These are phyloP conservation scores for Eucalyptus tenuipes DNA, from an alignment of 345 rosid species.

Conservation along the genomic window DNA sequence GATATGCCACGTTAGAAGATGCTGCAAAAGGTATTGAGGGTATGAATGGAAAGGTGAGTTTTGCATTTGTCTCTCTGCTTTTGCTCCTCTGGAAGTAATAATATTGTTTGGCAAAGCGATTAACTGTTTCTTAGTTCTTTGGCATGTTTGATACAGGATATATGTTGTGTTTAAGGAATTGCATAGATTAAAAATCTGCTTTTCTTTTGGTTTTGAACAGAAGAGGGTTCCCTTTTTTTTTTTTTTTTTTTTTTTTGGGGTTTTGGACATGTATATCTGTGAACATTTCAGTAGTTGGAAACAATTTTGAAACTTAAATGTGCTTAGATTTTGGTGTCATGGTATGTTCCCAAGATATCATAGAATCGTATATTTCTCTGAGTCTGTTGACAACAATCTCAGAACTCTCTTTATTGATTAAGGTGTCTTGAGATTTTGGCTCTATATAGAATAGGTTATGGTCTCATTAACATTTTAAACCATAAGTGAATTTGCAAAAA, in stretches of 20 bases:
- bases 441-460: background rate
- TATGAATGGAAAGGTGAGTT: constrained; percentile 85
- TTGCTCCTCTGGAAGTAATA: background rate
- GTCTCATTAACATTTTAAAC: background rate
- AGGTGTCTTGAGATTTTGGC: background rate
- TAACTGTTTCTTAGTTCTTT: background rate
- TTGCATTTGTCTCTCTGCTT: background rate
- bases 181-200: background rate
- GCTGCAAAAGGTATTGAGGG: constrained; percentile 79
- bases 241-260: background rate
- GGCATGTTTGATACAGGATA: background rate
- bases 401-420: background rate
- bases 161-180: background rate
- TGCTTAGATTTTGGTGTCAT: background rate
- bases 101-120: background rate
- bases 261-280: background rate
- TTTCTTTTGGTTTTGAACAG: background rate
- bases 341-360: background rate
- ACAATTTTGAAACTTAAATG: background rate
- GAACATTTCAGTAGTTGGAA: background rate
- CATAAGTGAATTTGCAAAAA: background rate
- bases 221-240: background rate
- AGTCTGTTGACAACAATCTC: background rate
- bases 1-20: constrained; percentile 60
- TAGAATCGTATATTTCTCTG: background rate